Evolutionary conservation across 2,329 filamentous ascomycete genomes (phyloP).

Genomic region (Aciculosporium take): DNA sequence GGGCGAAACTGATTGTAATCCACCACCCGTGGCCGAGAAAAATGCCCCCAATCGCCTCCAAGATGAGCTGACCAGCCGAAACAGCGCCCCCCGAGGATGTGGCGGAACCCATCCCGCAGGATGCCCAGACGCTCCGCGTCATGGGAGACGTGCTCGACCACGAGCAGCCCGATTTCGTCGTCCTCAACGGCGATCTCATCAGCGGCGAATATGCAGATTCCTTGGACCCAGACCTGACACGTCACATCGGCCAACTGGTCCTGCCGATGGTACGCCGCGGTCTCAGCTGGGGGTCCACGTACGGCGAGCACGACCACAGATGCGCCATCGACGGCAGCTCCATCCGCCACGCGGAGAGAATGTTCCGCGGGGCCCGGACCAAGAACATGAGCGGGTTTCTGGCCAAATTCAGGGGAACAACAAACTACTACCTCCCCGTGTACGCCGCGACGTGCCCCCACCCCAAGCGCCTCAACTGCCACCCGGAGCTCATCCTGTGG

Average conservation of each 20-base stretch:
- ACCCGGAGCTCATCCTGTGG: slow-evolving; percentile 42
- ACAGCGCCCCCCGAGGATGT: no score
- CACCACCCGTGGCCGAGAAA: no score
- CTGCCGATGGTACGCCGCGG: slow-evolving; percentile 38
- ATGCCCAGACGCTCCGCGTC: slow-evolving; percentile 40
- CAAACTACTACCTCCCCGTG: slow-evolving; percentile 34
- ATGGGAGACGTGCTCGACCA: slow-evolving; percentile 42
- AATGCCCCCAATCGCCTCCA: no score
- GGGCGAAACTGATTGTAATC: slow-evolving; percentile 3
- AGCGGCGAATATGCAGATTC: slow-evolving; percentile 55
- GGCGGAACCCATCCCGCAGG: no score
- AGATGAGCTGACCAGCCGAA: neutral
- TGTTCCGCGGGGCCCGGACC: slow-evolving; percentile 25
- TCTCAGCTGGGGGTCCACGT: slow-evolving; percentile 50
- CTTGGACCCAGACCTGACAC: slow-evolving; percentile 34
- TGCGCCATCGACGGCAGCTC: slow-evolving; percentile 37
- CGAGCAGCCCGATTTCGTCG: slow-evolving; percentile 45
- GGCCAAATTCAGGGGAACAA: slow-evolving; percentile 26
- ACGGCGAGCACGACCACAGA: slow-evolving; percentile 56
- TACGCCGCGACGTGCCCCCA: slow-evolving; percentile 22
- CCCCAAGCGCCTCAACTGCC: neutral
- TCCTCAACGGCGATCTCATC: slow-evolving; percentile 58
- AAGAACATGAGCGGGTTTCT: slow-evolving; percentile 8
- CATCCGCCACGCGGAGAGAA: slow-evolving; percentile 27
- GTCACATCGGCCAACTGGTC: slow-evolving; percentile 45